These are phyloP conservation scores for Salix suchowensis DNA, from an alignment of 345 rosid species.

Conservation along the genomic window DNA sequence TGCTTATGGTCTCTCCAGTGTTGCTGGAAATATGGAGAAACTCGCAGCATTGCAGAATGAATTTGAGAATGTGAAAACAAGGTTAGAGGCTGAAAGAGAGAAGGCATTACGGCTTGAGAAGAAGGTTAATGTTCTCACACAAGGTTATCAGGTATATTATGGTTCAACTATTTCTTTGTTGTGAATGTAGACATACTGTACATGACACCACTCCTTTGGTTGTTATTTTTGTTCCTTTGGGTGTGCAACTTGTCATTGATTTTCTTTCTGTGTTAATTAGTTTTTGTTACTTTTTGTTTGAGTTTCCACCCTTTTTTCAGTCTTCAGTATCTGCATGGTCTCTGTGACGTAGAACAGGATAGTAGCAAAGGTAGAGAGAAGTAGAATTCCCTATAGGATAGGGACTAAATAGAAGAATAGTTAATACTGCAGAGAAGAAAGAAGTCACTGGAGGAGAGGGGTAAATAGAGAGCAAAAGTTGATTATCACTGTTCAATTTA, in stretches of 20 bases:
- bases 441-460: no score
- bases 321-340: background rate
- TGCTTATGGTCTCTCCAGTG: conserved; percentile 88
- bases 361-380: no score
- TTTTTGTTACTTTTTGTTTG: background rate
- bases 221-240: background rate
- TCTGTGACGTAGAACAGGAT: no score
- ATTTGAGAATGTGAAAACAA: conserved; percentile 63
- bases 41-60: conserved; percentile 79
- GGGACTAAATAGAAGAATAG: no score
- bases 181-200: background rate
- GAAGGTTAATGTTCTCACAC: conserved; percentile 74
- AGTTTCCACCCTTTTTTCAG: background rate
- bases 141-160: conserved; percentile 83
- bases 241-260: background rate
- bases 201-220: background rate
- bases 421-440: no score
- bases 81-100: conserved; percentile 75
- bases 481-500: no score
- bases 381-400: no score
- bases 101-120: conserved; percentile 79
- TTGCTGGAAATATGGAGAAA: conserved; percentile 86
- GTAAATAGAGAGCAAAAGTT: no score
- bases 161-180: background rate
- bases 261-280: background rate